Evolutionary conservation across 352 stramenopile genomes (phyloP), one percentile per base, ranked within the genome.

Genomic region (Globisporangium mamillatum): DNA sequence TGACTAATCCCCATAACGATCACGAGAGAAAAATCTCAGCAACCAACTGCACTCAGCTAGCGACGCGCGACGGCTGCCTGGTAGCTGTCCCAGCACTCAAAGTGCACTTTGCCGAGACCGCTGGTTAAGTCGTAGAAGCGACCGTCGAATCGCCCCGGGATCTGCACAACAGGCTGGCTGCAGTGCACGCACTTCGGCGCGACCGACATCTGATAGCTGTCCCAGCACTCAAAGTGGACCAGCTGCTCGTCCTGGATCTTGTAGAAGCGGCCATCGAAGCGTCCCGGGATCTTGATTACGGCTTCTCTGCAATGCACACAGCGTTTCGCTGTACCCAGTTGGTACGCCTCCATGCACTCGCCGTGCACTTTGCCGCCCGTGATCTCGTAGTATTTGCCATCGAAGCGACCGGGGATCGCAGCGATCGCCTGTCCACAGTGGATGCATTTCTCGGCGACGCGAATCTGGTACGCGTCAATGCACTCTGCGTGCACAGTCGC

Each of bases 171-270:
- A 52, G 88, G 74, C 66, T 92, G 73, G 22, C 67, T 64, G 61
- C 88, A 95, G 71, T 95, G 88, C 34, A 92, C 82, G 59, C 88
- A 95, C 64, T 92, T 89, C 27, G 86, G 80, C n/a, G 88, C 76
- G 18, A 85, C 86, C 0, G 81, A 74, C 60, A 77, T 69, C 71
- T 95, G 88, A 63, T 94, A 95, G 55, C 73, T 77, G 56, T 94
- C 84, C 88, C 88, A 95, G 72, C 88, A 95, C 71, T 95, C 88
- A 52, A 93, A 94, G 70, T 95, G 88, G 57, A 95, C 88, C 54
- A 91, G 75, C 57, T 80, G 68, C 7, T 84, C 80, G 7, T 70
- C 75, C 44, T 89, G 76, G 60, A 93, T 90, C 72, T 95, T 92
- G 76, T 95, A 95, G 60, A 95, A 95, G n/a, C 84, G 82, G 16